Conservation (phyloP, 176 grass and related monocot species). For the Triticum monococcum region DNA sequence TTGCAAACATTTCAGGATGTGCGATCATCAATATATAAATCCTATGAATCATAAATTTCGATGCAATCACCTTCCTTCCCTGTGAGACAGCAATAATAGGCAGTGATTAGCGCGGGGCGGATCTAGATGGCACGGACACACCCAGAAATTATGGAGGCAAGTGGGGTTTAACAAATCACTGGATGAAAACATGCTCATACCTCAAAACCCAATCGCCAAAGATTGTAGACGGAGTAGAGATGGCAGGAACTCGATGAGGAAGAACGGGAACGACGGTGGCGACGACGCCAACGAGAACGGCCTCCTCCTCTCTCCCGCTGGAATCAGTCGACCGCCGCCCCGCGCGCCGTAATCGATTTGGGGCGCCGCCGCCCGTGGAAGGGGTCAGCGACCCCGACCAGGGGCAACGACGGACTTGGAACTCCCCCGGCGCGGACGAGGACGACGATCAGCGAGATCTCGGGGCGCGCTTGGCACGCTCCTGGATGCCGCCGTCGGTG, state of each 20-base stretch:
- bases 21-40: neutral
- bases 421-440: neutral
- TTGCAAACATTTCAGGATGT: neutral
- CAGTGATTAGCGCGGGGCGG: neutral
- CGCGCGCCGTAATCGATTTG: neutral
- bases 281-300: neutral
- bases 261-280: neutral
- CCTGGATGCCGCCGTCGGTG: slow-evolving; percentile 9
- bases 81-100: slow-evolving; percentile 3
- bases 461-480: neutral
- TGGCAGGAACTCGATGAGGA: neutral
- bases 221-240: neutral
- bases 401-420: neutral
- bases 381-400: neutral
- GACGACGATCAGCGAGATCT: neutral
- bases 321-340: neutral
- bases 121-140: neutral
- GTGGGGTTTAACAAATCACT: slow-evolving; percentile 1
- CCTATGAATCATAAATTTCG: neutral
- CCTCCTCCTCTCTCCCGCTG: neutral
- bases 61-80: slow-evolving; percentile 29
- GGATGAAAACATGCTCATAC: neutral
- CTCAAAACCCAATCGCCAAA: neutral
- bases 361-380: neutral
- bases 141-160: neutral